Base-by-base conservation (phyloP, 176 grass and related monocot species). In the Pharus latifolius region DNA sequence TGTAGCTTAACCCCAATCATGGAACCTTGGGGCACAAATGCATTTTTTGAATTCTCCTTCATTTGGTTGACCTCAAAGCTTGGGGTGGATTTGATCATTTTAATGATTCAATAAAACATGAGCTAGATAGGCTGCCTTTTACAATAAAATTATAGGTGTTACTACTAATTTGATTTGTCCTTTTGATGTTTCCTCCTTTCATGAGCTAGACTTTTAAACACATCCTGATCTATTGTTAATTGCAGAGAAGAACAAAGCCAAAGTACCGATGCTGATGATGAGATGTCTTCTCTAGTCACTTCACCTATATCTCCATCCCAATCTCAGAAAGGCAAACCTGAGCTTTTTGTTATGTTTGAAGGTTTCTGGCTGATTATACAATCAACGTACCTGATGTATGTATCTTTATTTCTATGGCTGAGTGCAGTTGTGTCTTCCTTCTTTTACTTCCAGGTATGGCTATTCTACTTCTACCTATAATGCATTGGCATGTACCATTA, bases 391-490 rank as follows among this genome's bases (percentile, higher is more conserved):
- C 89, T 92, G 10, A 73, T 90, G n/a, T 90, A 70, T 64, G 85
- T 92, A 49, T 85, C 93, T 64, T 50, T 92, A 23, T 92, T 92
- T 83, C 56, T 97, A 13, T 97, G 85, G 83, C 44, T 97, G 15
- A 88, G 89, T 74, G 94, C 94, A 76, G 80, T 90, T 61, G 70
- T 97, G 1, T 92, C 89, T 33, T 97, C 86, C 45, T 77, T 92
- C 38, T 97, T 97, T 75, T 97, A 97, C 57, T 90, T 97, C 54
- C 93, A 92, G 89, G 94, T 97, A 73, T 48, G 23, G 1, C 56
- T 54, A 26, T 69, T 63, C n/a, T 75, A 42, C 6, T 19, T 56
- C 27, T 65, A 3, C n/a, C n/a, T n/a, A n/a, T n/a, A n/a, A n/a
- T 75, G 4, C 58, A 26, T 79, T 73, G 1, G 0, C 35, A 55